These are phyloP conservation scores for Musa troglodytarum DNA, from an alignment of 176 grass and related monocot genomes.

Conservation along the genomic window DNA sequence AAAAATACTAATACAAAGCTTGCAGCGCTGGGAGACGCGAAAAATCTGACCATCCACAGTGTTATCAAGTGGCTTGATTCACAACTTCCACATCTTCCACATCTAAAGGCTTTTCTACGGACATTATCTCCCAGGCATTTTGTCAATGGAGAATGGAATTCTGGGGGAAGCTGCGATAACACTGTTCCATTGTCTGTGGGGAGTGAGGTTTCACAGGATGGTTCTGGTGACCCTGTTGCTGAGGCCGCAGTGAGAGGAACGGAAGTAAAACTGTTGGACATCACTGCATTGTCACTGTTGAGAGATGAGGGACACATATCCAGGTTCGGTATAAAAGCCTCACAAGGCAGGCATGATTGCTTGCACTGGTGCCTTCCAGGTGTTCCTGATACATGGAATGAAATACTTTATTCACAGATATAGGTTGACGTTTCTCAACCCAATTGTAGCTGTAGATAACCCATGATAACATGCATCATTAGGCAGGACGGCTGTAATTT, in stretches of 20 bases:
- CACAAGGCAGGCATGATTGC: constrained; percentile 55
- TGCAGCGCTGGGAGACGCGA: constrained; percentile 46
- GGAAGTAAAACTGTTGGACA: constrained; percentile 61
- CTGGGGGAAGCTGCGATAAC: constrained; percentile 78
- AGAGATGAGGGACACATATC: constrained; percentile 87
- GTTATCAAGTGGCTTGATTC: constrained; percentile 65
- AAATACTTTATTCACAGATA: constrained; percentile 80
- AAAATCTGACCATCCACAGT: constrained; percentile 64
- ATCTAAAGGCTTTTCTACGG: constrained; percentile 57
- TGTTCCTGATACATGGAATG: constrained; percentile 86
- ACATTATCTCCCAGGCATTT: constrained; percentile 89
- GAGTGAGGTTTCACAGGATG: constrained; percentile 49
- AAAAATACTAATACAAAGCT: constrained; percentile 35
- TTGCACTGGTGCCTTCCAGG: constrained; percentile 95
- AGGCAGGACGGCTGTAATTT: too few relatives aligned
- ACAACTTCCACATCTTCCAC: constrained; percentile 35
- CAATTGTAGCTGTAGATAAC: too few relatives aligned
- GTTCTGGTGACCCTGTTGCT: constrained; percentile 43
- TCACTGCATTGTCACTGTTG: constrained; percentile 66
- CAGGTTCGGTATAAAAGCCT: constrained; percentile 47
- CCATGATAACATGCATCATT: too few relatives aligned
- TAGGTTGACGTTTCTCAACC: constrained; percentile 19
- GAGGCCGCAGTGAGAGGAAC: constrained; percentile 65
- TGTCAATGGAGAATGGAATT: constrained; percentile 89
- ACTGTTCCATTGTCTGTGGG: constrained; percentile 53